These are phyloP conservation scores for Chlamydomonas incerta DNA, from an alignment of 139 green algal species.

Conservation along the genomic window DNA sequence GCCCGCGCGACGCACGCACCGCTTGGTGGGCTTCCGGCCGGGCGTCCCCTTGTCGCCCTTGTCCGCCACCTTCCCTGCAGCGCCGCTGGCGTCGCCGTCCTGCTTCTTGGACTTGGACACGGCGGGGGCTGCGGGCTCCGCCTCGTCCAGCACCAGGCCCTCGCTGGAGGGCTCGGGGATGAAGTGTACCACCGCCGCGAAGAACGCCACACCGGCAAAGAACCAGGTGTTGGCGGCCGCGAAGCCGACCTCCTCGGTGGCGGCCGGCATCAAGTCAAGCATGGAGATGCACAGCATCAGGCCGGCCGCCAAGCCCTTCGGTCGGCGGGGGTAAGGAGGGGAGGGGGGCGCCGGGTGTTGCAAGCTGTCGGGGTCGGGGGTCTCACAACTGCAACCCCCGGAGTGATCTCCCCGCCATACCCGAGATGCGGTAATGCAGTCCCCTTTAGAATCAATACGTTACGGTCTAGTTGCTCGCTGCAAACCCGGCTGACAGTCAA, in stretches of 20 bases:
- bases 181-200: slow-evolving; percentile 71
- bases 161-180: slow-evolving; percentile 73
- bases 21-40: no score
- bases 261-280: slow-evolving; percentile 78
- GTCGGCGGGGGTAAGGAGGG: no score
- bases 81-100: background rate
- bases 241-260: slow-evolving; percentile 72
- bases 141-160: slow-evolving; percentile 43
- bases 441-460: no score
- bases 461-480: no score
- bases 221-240: slow-evolving; percentile 73
- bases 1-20: no score
- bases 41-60: background rate
- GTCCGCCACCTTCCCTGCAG: background rate
- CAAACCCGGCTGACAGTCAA: no score
- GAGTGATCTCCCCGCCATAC: no score
- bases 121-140: background rate
- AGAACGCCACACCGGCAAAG: slow-evolving; percentile 78
- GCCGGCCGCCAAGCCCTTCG: slow-evolving; percentile 79
- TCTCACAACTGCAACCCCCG: no score
- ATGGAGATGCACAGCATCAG: slow-evolving; percentile 84
- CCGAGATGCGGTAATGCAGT: no score
- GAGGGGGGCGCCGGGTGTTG: no score
- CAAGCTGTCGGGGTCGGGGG: no score
- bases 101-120: no score